Evolutionary conservation across 495 filamentous ascomycete genomes (phyloP).

Genomic region (Chaetomidium leptoderma): DNA sequence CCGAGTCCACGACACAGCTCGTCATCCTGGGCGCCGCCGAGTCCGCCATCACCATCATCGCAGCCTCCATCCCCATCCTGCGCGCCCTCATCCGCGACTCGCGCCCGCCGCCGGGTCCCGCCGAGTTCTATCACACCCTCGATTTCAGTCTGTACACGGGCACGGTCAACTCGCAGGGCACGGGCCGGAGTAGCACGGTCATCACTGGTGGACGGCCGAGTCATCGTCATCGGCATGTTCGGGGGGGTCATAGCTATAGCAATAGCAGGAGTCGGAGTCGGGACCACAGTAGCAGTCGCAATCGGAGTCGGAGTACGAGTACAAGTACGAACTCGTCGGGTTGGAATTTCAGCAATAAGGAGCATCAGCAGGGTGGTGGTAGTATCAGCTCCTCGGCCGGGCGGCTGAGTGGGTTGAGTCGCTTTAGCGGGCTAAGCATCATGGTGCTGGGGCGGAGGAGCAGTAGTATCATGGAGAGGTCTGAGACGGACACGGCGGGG

Average conservation of each 20-base stretch:
- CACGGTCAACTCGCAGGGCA: not conserved
- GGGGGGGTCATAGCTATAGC: too few relatives aligned
- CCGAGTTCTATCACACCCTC: constrained; percentile 15
- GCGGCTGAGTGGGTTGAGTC: not conserved
- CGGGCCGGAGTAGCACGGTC: not conserved
- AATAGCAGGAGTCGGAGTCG: not conserved
- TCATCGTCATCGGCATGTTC: not conserved
- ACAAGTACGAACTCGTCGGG: not conserved
- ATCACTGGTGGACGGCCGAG: not conserved
- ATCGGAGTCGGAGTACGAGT: not conserved
- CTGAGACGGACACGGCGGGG: not conserved
- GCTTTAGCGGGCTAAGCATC: not conserved
- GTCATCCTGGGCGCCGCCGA: constrained; percentile 30
- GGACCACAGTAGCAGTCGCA: not conserved
- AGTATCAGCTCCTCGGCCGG: not conserved
- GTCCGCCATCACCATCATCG: constrained; percentile 32
- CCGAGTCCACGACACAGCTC: constrained; percentile 26
- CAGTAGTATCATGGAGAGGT: not conserved
- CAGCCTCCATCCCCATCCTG: constrained; percentile 32
- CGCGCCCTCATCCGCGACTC: constrained; percentile 30
- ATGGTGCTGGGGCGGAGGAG: not conserved
- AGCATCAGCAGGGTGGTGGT: not conserved
- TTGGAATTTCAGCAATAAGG: not conserved
- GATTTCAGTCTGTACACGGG: not conserved
- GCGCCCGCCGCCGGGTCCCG: constrained; percentile 24